Evolutionary conservation across 192 early-diverging fungal species (phyloP).

Genomic region (Lobosporangium transversale): DNA sequence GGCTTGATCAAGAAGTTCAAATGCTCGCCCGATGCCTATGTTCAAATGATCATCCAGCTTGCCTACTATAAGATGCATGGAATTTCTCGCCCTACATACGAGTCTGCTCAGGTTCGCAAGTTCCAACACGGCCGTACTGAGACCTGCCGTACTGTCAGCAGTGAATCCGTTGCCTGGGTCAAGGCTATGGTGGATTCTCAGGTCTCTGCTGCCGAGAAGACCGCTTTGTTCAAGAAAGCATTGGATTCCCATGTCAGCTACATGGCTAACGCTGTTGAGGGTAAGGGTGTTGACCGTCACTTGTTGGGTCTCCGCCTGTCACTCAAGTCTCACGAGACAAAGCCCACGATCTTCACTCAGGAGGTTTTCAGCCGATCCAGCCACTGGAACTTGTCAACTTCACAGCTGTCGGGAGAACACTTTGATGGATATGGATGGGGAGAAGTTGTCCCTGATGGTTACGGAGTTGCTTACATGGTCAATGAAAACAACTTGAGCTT

Average conservation of each 20-base stretch:
- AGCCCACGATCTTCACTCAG: conserved; percentile 89
- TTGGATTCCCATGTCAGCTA: conserved; percentile 81
- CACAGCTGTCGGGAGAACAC: conserved; percentile 90
- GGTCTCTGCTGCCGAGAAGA: conserved; percentile 62
- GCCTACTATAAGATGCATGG: conserved; percentile 95
- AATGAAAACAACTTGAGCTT: conserved; percentile 87
- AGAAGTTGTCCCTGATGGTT: conserved; percentile 89
- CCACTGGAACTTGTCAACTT: conserved; percentile 94
- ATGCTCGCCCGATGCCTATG: conserved; percentile 82
- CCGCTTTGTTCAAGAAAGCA: conserved; percentile 77
- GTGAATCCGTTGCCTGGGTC: conserved; percentile 85
- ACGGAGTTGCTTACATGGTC: conserved; percentile 95
- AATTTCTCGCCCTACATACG: conserved; percentile 84
- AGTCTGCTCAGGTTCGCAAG: conserved; percentile 91
- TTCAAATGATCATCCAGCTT: conserved; percentile 95
- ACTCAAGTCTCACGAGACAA: conserved; percentile 76
- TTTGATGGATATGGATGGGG: conserved; percentile 95
- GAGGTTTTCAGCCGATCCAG: conserved; percentile 80
- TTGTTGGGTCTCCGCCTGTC: conserved; percentile 87
- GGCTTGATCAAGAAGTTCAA: conserved; percentile 89
- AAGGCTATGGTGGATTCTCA: conserved; percentile 82
- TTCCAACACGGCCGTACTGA: conserved; percentile 96
- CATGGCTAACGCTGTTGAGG: conserved; percentile 83
- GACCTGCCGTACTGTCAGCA: conserved; percentile 83
- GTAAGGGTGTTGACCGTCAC: conserved; percentile 91